These are phyloP conservation scores for Diaporthe sp. DNA, from an alignment of 2,329 filamentous ascomycete species.

Conservation along the genomic window DNA sequence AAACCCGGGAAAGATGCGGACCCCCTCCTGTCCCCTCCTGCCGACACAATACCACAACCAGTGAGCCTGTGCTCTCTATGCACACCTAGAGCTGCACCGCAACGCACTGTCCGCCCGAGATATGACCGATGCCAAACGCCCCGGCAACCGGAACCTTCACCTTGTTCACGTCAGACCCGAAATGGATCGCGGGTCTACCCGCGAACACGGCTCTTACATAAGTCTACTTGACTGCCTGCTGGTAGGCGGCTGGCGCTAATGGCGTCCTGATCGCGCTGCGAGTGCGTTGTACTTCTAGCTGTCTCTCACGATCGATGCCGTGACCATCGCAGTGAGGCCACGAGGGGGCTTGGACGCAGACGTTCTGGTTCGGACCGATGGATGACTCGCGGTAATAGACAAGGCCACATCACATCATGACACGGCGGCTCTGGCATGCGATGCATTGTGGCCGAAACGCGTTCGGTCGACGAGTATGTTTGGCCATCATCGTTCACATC, in stretches of 20 bases:
- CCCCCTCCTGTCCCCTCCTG: background rate
- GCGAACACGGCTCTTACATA: constrained; percentile 19
- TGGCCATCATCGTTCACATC: background rate
- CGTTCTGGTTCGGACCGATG: background rate
- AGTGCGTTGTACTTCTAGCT: background rate
- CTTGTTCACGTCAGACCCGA: constrained; percentile 15
- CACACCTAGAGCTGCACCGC: background rate
- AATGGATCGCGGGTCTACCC: constrained; percentile 24
- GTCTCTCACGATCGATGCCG: background rate
- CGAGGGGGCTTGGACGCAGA: background rate
- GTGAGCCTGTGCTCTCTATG: constrained; percentile 4
- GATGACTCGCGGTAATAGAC: constrained; percentile 13
- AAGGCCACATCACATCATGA: background rate
- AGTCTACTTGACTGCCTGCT: background rate
- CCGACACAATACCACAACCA: constrained; percentile 4
- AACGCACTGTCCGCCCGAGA: constrained; percentile 2
- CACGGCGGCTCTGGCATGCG: background rate
- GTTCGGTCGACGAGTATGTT: background rate
- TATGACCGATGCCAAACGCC: constrained; percentile 4
- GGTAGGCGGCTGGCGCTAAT: background rate
- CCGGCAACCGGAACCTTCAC: constrained; percentile 25
- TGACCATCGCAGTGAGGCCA: background rate
- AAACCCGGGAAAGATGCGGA: constrained; percentile 16
- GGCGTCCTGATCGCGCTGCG: background rate
- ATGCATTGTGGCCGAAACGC: background rate